These are phyloP conservation scores for Centaurea solstitialis DNA, from an alignment of 129 eudicot species.

Conservation along the genomic window DNA sequence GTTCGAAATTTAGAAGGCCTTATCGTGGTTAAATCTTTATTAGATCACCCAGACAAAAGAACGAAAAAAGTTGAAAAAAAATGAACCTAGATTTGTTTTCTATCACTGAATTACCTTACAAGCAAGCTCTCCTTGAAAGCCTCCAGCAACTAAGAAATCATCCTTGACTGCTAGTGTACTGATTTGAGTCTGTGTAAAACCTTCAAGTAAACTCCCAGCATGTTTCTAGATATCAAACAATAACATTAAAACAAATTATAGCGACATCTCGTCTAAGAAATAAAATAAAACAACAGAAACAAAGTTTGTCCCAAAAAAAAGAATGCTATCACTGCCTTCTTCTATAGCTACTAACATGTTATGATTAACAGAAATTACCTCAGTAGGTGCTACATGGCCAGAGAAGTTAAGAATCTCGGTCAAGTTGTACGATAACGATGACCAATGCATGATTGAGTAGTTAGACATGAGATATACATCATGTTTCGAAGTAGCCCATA, in stretches of 20 bases:
- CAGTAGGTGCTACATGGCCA: constrained; percentile 82
- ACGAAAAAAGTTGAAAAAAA: neutral
- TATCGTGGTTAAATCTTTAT: neutral
- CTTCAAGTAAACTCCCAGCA: constrained; percentile 80
- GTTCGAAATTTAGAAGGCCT: neutral
- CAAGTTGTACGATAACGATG: constrained; percentile 55
- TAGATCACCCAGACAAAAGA: neutral
- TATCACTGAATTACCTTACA: constrained; percentile 60
- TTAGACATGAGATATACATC: constrained; percentile 88
- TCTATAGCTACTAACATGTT: neutral
- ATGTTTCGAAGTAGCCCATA: constrained; percentile 96
- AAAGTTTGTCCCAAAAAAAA: neutral
- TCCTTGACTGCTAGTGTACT: constrained; percentile 87
- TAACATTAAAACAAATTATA: neutral
- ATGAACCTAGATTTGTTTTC: neutral
- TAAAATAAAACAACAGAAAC: neutral
- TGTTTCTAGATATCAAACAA: constrained; percentile 52
- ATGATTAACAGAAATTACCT: constrained; percentile 38
- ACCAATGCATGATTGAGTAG: constrained; percentile 77
- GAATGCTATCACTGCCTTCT: neutral
- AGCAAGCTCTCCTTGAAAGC: constrained; percentile 88
- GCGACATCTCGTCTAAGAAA: neutral
- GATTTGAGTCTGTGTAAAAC: constrained; percentile 80
- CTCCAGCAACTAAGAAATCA: constrained; percentile 82
- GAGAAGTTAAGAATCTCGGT: constrained; percentile 75